Percentiles rank a stretch among this genome's conserved stretches.
phyloP scores from a whole-genome alignment of 441 rosid genomes.

The Arabidopsis hybrid region DNA sequence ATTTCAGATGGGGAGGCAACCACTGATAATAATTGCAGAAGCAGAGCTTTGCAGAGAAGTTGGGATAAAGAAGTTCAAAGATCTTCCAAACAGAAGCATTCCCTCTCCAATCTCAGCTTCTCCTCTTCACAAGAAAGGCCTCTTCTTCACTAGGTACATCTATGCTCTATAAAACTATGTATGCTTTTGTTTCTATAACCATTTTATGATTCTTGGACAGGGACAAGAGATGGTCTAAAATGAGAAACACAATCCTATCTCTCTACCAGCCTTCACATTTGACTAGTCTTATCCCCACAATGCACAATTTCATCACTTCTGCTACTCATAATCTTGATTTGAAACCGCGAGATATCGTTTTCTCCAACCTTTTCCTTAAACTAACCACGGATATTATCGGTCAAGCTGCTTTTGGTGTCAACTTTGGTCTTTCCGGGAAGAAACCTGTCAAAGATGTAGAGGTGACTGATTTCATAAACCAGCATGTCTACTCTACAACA shows the following conservation, averaged over 20 bases:
- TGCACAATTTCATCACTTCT: constrained; percentile 72
- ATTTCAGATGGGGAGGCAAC: constrained; percentile 98
- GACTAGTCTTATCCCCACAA: constrained; percentile 78
- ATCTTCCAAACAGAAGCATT: constrained; percentile 85
- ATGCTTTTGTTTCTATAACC: background rate
- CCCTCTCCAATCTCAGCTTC: constrained; percentile 97
- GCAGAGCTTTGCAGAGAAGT: constrained; percentile 90
- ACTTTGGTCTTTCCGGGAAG: constrained; percentile 72
- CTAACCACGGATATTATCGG: constrained; percentile 90
- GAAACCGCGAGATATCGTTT: constrained; percentile 54
- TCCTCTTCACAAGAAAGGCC: constrained; percentile 95
- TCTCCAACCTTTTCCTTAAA: constrained; percentile 81
- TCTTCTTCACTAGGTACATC: constrained; percentile 85
- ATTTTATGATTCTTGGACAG: constrained; percentile 42
- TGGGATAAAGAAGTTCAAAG: constrained; percentile 89
- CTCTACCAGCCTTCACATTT: constrained; percentile 94
- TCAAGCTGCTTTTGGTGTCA: constrained; percentile 89
- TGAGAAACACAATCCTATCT: constrained; percentile 87
- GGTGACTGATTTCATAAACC: constrained; percentile 75
- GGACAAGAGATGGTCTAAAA: constrained; percentile 87
- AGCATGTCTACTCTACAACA: constrained; percentile 92
- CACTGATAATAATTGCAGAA: constrained; percentile 82
- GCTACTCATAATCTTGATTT: constrained; percentile 65
- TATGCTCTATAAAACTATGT: background rate
- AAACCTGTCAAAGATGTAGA: constrained; percentile 46